Base-by-base conservation (phyloP, 2,329 filamentous ascomycete genomes). In the Ophiostoma angusticollis region DNA sequence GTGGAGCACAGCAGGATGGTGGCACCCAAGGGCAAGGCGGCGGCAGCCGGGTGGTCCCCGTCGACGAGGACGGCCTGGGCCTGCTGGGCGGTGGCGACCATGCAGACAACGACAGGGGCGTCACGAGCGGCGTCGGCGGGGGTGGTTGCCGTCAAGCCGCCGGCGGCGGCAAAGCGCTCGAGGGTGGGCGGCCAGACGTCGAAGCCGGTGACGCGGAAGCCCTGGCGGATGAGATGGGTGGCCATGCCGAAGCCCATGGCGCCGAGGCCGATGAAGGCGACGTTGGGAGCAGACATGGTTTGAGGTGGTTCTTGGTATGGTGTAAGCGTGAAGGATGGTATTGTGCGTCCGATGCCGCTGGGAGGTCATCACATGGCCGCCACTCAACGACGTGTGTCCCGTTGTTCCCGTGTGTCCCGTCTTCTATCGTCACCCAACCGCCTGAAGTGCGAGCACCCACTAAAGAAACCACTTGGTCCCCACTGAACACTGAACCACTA, bases 181-280 rank as follows among this genome's bases (percentile, higher is more conserved):
- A 84, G 67, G 0, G 78, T 76, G 6, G 78, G 75, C 3, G 63
- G 62, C 61, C 72, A 84, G 29, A 84, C 71, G 52, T 86, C 81
- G 54, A 76, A 85, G 40, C 80, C 80, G 17, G 72, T 78, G 18
- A 85, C 79, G 19, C 61, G 44, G 56, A 79, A 82, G 42, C 78
- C 78, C 46, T 71, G 61, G 48, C 75, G 74, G 50, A 84, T 64
- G 32, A 86, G 70, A 53, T 84, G 70, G 43, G 73, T 81, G 46
- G 81, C 81, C 80, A 86, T 85, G 54, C 81, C 81, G 55, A 84
- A 81, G 53, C 81, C 81, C 81, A 85, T 85, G 58, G 80, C 80
- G 41, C 81, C 81, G 3, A 86, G 76, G 63, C 81, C 81, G 46
- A 81, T 77, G 58, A 84, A 84, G 47, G 74, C 70, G 39, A 82